phyloP scores from a whole-genome alignment of 2,329 filamentous ascomycete species.

The Plenodomus tracheiphilus region DNA sequence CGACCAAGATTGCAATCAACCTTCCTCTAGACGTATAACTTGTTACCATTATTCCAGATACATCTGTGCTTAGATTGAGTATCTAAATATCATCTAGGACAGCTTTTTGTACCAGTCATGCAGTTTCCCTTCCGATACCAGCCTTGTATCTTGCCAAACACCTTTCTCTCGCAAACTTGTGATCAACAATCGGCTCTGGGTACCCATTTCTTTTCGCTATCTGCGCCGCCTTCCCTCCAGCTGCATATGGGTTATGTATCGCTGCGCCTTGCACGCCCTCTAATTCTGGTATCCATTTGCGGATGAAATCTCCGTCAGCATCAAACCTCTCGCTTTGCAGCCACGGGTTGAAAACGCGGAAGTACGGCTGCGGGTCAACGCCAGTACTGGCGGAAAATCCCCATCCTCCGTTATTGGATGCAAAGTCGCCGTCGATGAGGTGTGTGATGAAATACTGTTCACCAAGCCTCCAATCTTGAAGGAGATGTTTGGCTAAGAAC shows the following conservation, averaged over 20 bases:
- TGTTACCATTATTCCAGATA: too few species aligned
- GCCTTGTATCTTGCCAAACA: conserved; percentile 72
- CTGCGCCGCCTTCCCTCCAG: conserved; percentile 56
- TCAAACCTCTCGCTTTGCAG: conserved; percentile 89
- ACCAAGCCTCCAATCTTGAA: conserved; percentile 56
- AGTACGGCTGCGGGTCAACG: conserved; percentile 87
- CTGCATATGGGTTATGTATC: conserved; percentile 79
- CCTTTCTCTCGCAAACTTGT: conserved; percentile 68
- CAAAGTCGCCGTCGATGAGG: conserved; percentile 53
- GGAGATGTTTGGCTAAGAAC: conserved; percentile 55
- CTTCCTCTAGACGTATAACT: too few species aligned
- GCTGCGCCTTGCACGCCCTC: conserved; percentile 64
- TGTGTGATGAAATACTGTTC: conserved; percentile 57
- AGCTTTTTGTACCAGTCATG: too few species aligned
- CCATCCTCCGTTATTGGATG: conserved; percentile 65
- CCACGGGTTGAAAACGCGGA: conserved; percentile 85
- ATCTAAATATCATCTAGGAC: too few species aligned
- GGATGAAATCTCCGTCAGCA: conserved; percentile 74
- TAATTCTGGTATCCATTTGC: conserved; percentile 80
- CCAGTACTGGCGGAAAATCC: conserved; percentile 69
- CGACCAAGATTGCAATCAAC: too few species aligned
- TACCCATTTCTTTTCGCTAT: conserved; percentile 70
- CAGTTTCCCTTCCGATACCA: conserved; percentile 58
- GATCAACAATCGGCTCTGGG: conserved; percentile 73
- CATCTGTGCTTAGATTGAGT: too few species aligned